A percentile compares a stretch with the other conserved stretches of the same genome.
phyloP scores from a whole-genome alignment of 176 grass and related monocot species.

The Metroxylon sagu region DNA sequence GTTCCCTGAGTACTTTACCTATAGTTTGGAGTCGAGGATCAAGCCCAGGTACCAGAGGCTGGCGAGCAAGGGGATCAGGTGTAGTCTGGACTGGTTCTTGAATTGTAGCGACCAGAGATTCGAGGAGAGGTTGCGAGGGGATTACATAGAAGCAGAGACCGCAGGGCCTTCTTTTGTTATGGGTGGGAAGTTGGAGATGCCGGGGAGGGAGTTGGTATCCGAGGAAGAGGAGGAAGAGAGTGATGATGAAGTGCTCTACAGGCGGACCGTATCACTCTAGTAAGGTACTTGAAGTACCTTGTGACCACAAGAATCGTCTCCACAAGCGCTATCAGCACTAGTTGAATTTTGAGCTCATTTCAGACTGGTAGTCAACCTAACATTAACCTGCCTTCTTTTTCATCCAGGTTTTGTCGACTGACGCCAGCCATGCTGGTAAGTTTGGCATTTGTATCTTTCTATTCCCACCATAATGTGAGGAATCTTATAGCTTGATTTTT shows the following conservation, averaged over 20 bases:
- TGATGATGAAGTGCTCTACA: slow-evolving; percentile 84
- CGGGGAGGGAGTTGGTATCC: slow-evolving; percentile 43
- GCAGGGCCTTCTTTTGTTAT: slow-evolving; percentile 70
- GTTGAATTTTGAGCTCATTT: no score
- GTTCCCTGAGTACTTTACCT: slow-evolving; percentile 90
- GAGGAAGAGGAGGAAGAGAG: slow-evolving; percentile 70
- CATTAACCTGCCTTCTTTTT: no score
- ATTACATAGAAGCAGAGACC: slow-evolving; percentile 76
- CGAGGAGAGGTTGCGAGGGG: slow-evolving; percentile 73
- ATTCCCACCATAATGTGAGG: no score
- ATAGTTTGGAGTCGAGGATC: slow-evolving; percentile 89
- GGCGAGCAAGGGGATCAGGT: slow-evolving; percentile 51
- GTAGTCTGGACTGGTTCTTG: slow-evolving; percentile 85
- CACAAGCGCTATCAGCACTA: no score
- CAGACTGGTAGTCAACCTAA: no score
- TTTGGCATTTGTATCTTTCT: no score
- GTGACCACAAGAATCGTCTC: no score
- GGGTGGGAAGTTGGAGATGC: slow-evolving; percentile 90
- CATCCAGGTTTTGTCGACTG: no score
- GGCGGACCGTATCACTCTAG: slow-evolving; percentile 79
- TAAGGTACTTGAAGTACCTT: slow-evolving; percentile 20
- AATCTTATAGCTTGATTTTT: no score
- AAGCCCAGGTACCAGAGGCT: slow-evolving; percentile 74
- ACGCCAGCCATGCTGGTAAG: no score
- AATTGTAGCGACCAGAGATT: slow-evolving; percentile 93